Base-by-base conservation (phyloP, 2,329 filamentous ascomycete species). In the Macrophomina phaseolina region DNA sequence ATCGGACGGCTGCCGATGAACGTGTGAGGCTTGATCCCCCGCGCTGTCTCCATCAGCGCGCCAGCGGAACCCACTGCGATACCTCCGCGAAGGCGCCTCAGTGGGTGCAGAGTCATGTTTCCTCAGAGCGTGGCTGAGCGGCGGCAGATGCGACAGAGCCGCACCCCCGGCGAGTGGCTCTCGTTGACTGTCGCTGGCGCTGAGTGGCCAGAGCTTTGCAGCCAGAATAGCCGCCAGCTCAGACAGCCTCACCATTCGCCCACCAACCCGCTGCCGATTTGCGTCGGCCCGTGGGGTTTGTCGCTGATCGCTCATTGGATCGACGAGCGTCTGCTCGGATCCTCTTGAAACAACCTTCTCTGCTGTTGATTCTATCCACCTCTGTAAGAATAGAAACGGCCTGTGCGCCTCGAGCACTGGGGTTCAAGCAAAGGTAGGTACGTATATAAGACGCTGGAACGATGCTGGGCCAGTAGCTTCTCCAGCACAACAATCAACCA, bases 91-190 rank as follows among this genome's bases (percentile, higher is more conserved):
- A n/a, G 42, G 4, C 40, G 63, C 63, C 63, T 51, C 45, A 30
- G 49, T n/a, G 49, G 45, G 34, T 53, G 62, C 48, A 64, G 48
- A 64, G 23, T 53, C 40, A 58, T 65, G 63, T 56, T 56, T n/a
- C 63, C 38, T 30, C 40, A 40, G 12, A 38, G 34, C 34, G 63
- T 65, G 63, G 63, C 63, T 65, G 63, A 48, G 63, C 63, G 45
- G 63, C 63, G 63, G 11, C 51, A 65, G 63, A 46, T 65, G 63
- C 51, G 51, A 62, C 61, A 64, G 61, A 64, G 61, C 61, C 61
- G 61, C 61, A 64, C 61, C 48, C 40, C 14, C 9, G 9, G 11
- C 36, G 64, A 61, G 52, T 66, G 64, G 64, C 45, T 60, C 42
- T 66, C 53, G 64, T 66, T 52, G 64, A 42, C 18, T 56, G 40